These are phyloP conservation scores for Alternaria viburni DNA, from an alignment of 2,329 filamentous ascomycete genomes.

Conservation along the genomic window DNA sequence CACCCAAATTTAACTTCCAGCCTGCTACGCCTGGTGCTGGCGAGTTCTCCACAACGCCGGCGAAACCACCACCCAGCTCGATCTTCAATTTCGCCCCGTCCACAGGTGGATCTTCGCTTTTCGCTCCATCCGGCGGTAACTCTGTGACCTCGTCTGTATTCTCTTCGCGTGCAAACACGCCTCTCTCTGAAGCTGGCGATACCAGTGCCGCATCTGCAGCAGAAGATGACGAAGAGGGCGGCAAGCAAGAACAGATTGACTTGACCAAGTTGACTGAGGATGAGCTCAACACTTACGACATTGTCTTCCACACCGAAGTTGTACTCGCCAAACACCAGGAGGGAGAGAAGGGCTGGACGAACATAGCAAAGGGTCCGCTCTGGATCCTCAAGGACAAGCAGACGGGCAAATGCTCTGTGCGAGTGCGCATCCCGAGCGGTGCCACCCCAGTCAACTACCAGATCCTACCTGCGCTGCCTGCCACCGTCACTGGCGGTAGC, in stretches of 20 bases:
- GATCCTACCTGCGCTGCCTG: conserved; percentile 33
- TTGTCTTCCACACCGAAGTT: conserved; percentile 41
- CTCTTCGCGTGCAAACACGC: conserved; percentile 46
- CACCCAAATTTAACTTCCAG: conserved; percentile 35
- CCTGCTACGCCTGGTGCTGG: conserved; percentile 33
- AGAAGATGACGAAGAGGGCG: conserved; percentile 39
- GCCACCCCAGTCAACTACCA: conserved; percentile 41
- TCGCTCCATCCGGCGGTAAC: conserved; percentile 29
- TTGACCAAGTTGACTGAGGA: conserved; percentile 41
- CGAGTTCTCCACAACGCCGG: conserved; percentile 36
- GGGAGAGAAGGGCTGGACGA: conserved; percentile 39
- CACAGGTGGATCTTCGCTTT: conserved; percentile 13
- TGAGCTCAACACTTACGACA: conserved; percentile 38
- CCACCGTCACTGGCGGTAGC: conserved; percentile 30
- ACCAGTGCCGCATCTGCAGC: conserved; percentile 36
- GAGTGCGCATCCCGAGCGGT: conserved; percentile 43
- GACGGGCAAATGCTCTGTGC: conserved; percentile 39
- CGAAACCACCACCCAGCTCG: conserved; percentile 29
- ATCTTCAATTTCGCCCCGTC: conserved; percentile 35
- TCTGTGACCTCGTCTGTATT: conserved; percentile 38
- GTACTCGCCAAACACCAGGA: conserved; percentile 37
- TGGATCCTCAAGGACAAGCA: conserved; percentile 48
- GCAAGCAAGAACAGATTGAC: conserved; percentile 37
- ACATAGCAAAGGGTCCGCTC: conserved; percentile 39
- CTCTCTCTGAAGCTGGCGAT: conserved; percentile 41